Evolutionary conservation across 768 basidiomycete genomes (phyloP).

Genomic region (Boletus patriciae): DNA sequence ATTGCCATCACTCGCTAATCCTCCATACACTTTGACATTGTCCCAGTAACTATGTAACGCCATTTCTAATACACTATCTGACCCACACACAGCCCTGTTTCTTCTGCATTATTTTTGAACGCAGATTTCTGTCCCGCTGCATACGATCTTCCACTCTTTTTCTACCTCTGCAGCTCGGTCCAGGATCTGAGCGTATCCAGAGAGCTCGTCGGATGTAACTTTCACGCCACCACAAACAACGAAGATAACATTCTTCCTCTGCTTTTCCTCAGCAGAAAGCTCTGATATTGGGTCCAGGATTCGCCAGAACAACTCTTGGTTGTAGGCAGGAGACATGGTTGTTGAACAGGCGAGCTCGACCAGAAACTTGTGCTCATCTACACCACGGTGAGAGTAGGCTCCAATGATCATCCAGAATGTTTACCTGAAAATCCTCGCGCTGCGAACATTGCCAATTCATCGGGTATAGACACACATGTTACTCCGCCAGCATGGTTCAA

Average conservation of each 20-base stretch:
- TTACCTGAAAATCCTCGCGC: conserved; percentile 58
- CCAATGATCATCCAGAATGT: conserved; percentile 13
- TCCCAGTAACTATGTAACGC: conserved; percentile 30
- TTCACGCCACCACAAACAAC: conserved; percentile 55
- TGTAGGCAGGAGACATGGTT: conserved; percentile 67
- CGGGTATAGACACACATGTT: conserved; percentile 59
- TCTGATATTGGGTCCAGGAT: conserved; percentile 24
- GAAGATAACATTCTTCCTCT: conserved; percentile 20
- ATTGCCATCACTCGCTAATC: too few relatives aligned
- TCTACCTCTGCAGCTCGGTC: conserved; percentile 34
- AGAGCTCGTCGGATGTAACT: conserved; percentile 53
- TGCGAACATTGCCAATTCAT: conserved; percentile 67
- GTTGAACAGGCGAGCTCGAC: conserved; percentile 76
- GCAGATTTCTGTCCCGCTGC: conserved; percentile 28
- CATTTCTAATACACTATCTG: background rate
- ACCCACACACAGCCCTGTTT: background rate
- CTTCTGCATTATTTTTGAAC: conserved; percentile 17
- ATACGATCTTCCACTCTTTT: conserved; percentile 30
- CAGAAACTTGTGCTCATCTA: conserved; percentile 75
- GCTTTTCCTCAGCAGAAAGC: conserved; percentile 25
- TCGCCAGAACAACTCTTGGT: conserved; percentile 51
- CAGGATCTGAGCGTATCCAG: conserved; percentile 45
- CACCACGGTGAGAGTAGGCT: background rate
- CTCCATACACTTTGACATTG: too few relatives aligned
- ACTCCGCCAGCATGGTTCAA: conserved; percentile 58